A percentile compares a stretch with the other conserved stretches of the same genome.
Evolutionary conservation across 768 basidiomycete species (phyloP).

Genomic region (Serpula lacrymans): DNA sequence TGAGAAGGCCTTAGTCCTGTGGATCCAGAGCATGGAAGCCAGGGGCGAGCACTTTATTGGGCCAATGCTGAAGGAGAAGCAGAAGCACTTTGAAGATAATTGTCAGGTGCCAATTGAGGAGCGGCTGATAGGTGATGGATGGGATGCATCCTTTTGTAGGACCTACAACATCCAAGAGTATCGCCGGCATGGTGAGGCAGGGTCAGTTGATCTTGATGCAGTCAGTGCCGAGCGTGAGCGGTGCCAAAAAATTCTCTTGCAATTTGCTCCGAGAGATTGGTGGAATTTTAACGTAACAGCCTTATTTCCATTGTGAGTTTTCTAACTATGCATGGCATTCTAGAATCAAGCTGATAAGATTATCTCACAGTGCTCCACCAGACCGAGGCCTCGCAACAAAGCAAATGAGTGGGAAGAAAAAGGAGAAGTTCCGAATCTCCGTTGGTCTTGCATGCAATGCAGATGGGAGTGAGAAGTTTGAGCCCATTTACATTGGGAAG

Average conservation of each 20-base stretch:
- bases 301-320: slow-evolving; percentile 6
- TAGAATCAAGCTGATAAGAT: too few species aligned
- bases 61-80: slow-evolving; percentile 5
- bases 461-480: slow-evolving; percentile 31
- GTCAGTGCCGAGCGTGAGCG: too few species aligned
- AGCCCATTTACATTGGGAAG: slow-evolving; percentile 31
- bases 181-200: slow-evolving; percentile 3
- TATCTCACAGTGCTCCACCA: slow-evolving; percentile 4
- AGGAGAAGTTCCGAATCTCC: slow-evolving; percentile 13
- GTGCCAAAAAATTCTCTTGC: slow-evolving; percentile 10
- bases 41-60: slow-evolving; percentile 17
- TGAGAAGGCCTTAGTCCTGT: slow-evolving; percentile 27
- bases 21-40: slow-evolving; percentile 29
- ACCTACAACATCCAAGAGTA: slow-evolving; percentile 4
- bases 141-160: slow-evolving; percentile 4
- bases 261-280: slow-evolving; percentile 1
- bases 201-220: too few species aligned
- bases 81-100: slow-evolving; percentile 3
- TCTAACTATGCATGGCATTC: too few species aligned
- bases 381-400: slow-evolving; percentile 16
- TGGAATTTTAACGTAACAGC: too few species aligned
- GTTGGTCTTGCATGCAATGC: too few species aligned
- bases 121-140: slow-evolving; percentile 5
- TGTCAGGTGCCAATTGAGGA: slow-evolving; percentile 1
- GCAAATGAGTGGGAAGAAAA: slow-evolving; percentile 17